Base-by-base conservation (phyloP, 1,284 basidiomycete genomes). In the Lignosus rhinocerotis region DNA sequence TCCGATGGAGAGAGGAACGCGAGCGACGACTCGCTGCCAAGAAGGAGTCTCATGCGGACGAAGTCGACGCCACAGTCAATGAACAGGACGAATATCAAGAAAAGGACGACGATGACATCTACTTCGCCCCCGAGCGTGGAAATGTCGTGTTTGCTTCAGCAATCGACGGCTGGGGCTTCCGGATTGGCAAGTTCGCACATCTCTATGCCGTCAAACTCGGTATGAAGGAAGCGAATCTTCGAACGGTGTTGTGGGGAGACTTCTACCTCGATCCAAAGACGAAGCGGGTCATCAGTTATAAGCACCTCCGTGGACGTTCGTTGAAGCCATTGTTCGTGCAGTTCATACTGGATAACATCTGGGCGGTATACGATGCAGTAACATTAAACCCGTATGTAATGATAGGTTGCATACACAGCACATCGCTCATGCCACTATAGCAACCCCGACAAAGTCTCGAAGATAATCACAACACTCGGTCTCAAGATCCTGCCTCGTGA, bases 301-400 rank as follows among this genome's bases (percentile, higher is more conserved):
- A 96, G 75, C 92, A 95, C 73, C 82, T 96, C 56, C 86, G 86
- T 61, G 93, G 93, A 17, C 85, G 94, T 25, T 81, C 84, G 33
- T 76, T 99, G 68, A 99, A 98, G 77, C 94, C 96, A n/a, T 81
- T 99, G 51, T 99, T 99, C 70, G 97, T 98, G 5, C 96, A 98
- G 75, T 98, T 99, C 67, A 90, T 99, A 5, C 77, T 99, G 65
- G 97, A 99, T 60, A 99, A 98, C 73, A 85, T 99, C 32, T 99
- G 96, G 96, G 88, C 91, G 30, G 92, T 98, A 10, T 99, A 99
- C 74, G 92, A 96, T 68, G 91, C 90, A 31, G 87, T 95, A 14
- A 75, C 91, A 34, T 73, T 91, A 14, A 93, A 94, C 66, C 90
- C 93, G 95, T 97, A 71, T 70, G 93, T 86, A 2, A 50, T 49